Base-by-base conservation (phyloP, 176 grass and related monocot species). In the Canna indica region DNA sequence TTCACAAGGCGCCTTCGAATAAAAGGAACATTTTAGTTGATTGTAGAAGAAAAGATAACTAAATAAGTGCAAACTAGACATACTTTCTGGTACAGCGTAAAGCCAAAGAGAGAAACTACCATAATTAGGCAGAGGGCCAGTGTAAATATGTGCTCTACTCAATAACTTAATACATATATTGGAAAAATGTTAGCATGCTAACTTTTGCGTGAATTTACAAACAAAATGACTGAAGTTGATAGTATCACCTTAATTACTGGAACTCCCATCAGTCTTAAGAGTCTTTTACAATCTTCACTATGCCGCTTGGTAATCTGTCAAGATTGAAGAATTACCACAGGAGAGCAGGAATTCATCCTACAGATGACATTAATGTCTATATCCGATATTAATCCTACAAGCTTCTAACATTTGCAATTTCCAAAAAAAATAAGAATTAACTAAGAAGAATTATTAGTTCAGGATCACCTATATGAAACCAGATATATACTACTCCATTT, bases 221-320 rank as follows among this genome's bases (percentile, higher is more conserved):
- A 22, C 5, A 76, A 34, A 47, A 71, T 76, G 31, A 53, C 75
- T 65, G 76, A 15, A 33, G 57, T 73, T 66, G 22, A 66, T 25
- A 38, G 57, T 30, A 28, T 44, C 78, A 96, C 88, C 92, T 96
- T 71, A 83, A 96, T 76, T 59, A 91, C 41, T 73, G 88, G 92
- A 59, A 96, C 45, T 41, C 92, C 92, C 88, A 96, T 96, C 79
- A 96, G 76, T 71, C 75, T 89, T 83, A 96, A 81, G 35, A 89
- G 68, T 45, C 68, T 79, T 79, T 89, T 89, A 73, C 92, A 96
- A 32, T 88, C 88, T 57, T 91, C 88, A 75, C 91, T 91, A 64
- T 96, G 88, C 50, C 83, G 81, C 75, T 75, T 85, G 45, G 83
- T 83, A 71, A 87, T 73, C 85, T 89, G 81, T 48, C 62, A 77